Percentiles rank a stretch among this genome's conserved stretches.
Evolutionary conservation across 176 grass and related monocot genomes (phyloP).

Genomic region (Puccinellia tenuiflora): DNA sequence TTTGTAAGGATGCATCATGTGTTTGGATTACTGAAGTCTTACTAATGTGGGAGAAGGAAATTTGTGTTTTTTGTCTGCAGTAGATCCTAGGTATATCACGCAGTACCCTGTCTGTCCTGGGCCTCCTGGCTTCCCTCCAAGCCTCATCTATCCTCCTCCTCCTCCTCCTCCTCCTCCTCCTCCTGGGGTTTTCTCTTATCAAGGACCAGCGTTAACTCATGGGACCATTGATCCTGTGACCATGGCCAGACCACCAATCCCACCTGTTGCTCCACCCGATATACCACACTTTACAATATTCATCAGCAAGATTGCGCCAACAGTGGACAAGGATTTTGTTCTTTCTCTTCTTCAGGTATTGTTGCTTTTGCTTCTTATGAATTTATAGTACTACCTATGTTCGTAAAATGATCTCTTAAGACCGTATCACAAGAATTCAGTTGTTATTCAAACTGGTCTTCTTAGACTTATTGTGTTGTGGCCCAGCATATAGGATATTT

Average conservation of each 20-base stretch:
- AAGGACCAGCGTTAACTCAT: conserved; percentile 26
- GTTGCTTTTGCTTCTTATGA: not conserved
- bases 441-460: not conserved
- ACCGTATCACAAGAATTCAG: not conserved
- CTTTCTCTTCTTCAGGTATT: conserved; percentile 62
- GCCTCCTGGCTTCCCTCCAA: conserved; percentile 38
- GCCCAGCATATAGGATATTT: not conserved
- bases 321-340: conserved; percentile 59
- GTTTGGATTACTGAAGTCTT: conserved; percentile 16
- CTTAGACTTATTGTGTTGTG: not conserved
- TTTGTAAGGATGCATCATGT: conserved; percentile 15
- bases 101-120: not conserved
- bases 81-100: not conserved
- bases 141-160: conserved; percentile 28
- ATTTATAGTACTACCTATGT: not conserved
- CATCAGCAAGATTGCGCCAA: conserved; percentile 53
- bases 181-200: conserved; percentile 28
- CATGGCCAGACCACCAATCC: conserved; percentile 20
- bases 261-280: conserved; percentile 31
- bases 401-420: not conserved
- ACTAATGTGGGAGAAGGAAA: conserved; percentile 34
- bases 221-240: conserved; percentile 17
- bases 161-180: too few species aligned
- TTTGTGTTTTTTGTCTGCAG: conserved; percentile 1
- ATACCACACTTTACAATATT: conserved; percentile 56